These are phyloP conservation scores for Knoxia roxburghii DNA, from an alignment of 257 asterid genomes.

Conservation along the genomic window DNA sequence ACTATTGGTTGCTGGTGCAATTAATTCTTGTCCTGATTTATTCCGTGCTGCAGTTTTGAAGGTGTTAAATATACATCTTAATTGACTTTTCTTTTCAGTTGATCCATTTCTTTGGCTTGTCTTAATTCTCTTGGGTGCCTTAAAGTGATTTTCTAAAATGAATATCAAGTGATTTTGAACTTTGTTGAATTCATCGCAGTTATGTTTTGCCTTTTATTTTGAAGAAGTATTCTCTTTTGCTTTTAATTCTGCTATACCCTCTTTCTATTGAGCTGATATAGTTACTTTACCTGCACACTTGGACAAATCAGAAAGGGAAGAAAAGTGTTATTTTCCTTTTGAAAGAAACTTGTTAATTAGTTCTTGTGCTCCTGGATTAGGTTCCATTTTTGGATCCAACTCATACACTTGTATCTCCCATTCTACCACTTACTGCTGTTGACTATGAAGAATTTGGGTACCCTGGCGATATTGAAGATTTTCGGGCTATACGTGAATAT, in stretches of 20 bases:
- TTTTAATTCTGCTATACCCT: no score
- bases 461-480: slow-evolving; percentile 81
- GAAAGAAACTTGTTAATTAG: not conserved
- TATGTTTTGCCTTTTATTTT: not conserved
- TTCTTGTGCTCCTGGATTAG: slow-evolving; percentile 27
- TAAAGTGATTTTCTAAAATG: not conserved
- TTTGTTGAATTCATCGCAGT: not conserved
- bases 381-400: slow-evolving; percentile 91
- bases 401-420: slow-evolving; percentile 69
- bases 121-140: not conserved
- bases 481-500: slow-evolving; percentile 72
- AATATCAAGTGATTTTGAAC: not conserved
- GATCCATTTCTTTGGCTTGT: not conserved
- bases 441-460: slow-evolving; percentile 96
- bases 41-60: slow-evolving; percentile 86
- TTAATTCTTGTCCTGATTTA: slow-evolving; percentile 64
- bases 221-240: not conserved
- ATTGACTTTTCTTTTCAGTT: slow-evolving; percentile 5
- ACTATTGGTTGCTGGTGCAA: slow-evolving; percentile 84
- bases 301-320: not conserved
- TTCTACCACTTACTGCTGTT: slow-evolving; percentile 64
- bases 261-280: not conserved
- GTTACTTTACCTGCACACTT: not conserved
- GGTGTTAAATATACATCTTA: slow-evolving; percentile 33
- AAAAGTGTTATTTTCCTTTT: not conserved